These are phyloP conservation scores for Scedosporium aurantiacum DNA, from an alignment of 2,329 filamentous ascomycete genomes.

Conservation along the genomic window DNA sequence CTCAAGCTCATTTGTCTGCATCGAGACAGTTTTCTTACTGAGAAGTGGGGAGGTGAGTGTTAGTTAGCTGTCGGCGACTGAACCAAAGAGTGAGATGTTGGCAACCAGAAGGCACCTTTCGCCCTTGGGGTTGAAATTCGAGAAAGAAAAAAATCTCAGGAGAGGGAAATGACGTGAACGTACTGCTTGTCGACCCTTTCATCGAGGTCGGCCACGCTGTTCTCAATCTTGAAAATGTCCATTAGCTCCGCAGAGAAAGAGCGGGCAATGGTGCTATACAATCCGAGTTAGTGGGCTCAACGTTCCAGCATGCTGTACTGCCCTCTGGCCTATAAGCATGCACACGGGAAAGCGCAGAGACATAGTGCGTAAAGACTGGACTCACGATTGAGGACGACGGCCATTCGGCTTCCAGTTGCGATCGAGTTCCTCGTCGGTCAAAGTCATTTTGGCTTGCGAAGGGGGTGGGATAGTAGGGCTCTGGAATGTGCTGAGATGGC, in stretches of 20 bases:
- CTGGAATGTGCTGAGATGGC: neutral
- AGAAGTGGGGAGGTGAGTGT: neutral
- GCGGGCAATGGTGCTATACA: conserved; percentile 66
- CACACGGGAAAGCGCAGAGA: neutral
- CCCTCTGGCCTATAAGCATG: neutral
- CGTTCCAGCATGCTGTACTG: neutral
- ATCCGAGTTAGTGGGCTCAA: conserved; percentile 3
- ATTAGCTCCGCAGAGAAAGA: conserved; percentile 80
- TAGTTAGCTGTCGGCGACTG: conserved; percentile 2
- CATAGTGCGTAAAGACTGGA: conserved; percentile 20
- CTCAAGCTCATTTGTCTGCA: conserved; percentile 70
- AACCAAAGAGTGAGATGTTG: neutral
- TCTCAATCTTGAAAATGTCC: conserved; percentile 81
- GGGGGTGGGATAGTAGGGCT: conserved; percentile 2
- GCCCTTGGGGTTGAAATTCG: neutral
- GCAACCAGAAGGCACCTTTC: too few relatives aligned
- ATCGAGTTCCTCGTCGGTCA: conserved; percentile 55
- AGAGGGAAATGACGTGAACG: conserved; percentile 19
- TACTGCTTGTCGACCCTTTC: conserved; percentile 75
- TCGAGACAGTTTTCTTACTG: conserved; percentile 70
- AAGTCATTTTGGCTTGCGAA: conserved; percentile 25
- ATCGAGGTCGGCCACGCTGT: conserved; percentile 61
- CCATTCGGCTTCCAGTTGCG: conserved; percentile 71
- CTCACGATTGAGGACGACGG: conserved; percentile 74
- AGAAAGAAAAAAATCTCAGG: neutral